A percentile compares a stretch with the other conserved stretches of the same genome.
These are phyloP conservation scores for Isochrysis galbana DNA, from an alignment of 78 protist species.

Conservation along the genomic window DNA sequence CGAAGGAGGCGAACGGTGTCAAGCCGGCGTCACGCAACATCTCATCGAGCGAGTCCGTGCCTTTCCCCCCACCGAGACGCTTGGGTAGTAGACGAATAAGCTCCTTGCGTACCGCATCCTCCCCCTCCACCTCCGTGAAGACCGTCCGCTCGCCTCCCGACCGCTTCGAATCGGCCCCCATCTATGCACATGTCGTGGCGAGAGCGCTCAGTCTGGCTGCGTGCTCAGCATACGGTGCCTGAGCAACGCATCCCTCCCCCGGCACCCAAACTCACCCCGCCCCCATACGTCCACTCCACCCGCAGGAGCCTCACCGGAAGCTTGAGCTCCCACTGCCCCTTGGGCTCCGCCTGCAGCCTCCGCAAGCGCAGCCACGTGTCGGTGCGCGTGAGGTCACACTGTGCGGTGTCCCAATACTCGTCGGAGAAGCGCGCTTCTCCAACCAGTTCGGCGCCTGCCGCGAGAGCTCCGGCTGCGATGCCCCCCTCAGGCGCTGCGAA, in stretches of 20 bases:
- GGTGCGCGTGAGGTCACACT: neutral
- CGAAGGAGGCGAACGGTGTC: neutral
- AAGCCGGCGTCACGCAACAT: neutral
- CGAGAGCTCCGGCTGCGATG: neutral
- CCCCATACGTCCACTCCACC: too few species aligned
- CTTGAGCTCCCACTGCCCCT: slow-evolving; percentile 17
- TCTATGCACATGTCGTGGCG: neutral
- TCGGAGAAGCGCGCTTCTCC: neutral
- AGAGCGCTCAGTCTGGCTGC: too few species aligned
- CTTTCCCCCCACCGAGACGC: too few species aligned
- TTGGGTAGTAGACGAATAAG: too few species aligned
- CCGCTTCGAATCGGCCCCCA: neutral
- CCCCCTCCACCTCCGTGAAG: neutral
- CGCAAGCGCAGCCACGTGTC: slow-evolving; percentile 5
- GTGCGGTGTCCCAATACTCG: neutral
- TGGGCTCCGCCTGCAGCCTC: neutral
- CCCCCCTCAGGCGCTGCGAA: neutral
- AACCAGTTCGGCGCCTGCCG: neutral
- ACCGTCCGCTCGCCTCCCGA: slow-evolving; percentile 3
- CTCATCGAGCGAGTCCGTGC: too few species aligned
- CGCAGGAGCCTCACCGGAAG: neutral
- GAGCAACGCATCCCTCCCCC: too few species aligned
- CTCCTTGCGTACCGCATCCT: neutral
- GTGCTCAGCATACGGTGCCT: too few species aligned
- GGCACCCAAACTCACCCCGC: too few species aligned